phyloP scores from a whole-genome alignment of 2,329 filamentous ascomycete species.

The Ophiostoma sp. region DNA sequence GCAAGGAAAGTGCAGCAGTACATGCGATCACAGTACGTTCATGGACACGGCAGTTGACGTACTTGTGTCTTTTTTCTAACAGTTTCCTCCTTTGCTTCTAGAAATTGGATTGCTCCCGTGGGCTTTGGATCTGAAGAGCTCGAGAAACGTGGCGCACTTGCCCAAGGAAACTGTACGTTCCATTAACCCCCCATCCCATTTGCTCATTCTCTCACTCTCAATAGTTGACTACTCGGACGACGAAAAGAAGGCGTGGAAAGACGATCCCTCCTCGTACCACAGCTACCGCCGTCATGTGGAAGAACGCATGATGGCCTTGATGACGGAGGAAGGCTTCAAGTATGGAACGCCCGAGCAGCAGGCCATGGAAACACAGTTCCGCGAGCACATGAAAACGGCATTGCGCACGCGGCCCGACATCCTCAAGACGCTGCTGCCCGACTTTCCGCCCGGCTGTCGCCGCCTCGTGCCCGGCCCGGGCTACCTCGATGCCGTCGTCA shows the following conservation, averaged over 20 bases:
- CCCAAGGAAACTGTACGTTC: slow-evolving; percentile 4
- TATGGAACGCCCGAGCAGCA: slow-evolving; percentile 51
- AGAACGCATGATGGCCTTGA: background rate
- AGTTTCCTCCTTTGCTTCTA: background rate
- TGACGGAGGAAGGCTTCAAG: slow-evolving; percentile 43
- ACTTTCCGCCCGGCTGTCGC: slow-evolving; percentile 64
- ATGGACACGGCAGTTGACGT: slow-evolving; percentile 60
- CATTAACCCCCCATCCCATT: background rate
- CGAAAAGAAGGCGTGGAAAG: background rate
- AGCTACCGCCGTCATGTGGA: background rate
- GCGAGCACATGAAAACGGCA: slow-evolving; percentile 55
- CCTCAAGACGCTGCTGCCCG: slow-evolving; percentile 56
- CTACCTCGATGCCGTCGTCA: slow-evolving; percentile 64
- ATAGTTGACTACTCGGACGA: background rate
- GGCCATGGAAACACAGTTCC: slow-evolving; percentile 56
- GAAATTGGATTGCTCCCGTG: slow-evolving; percentile 4
- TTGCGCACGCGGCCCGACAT: slow-evolving; percentile 36
- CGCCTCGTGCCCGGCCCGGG: slow-evolving; percentile 66
- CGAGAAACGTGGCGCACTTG: background rate
- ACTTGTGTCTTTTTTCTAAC: background rate
- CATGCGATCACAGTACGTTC: slow-evolving; percentile 64
- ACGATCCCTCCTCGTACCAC: background rate
- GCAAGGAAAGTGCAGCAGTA: slow-evolving; percentile 62
- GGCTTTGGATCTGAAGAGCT: background rate
- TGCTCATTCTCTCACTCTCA: background rate